Evolutionary conservation across 2,329 filamentous ascomycete genomes (phyloP), one percentile per base, ranked within the genome.

Genomic region (Pyricularia pennisetigena): DNA sequence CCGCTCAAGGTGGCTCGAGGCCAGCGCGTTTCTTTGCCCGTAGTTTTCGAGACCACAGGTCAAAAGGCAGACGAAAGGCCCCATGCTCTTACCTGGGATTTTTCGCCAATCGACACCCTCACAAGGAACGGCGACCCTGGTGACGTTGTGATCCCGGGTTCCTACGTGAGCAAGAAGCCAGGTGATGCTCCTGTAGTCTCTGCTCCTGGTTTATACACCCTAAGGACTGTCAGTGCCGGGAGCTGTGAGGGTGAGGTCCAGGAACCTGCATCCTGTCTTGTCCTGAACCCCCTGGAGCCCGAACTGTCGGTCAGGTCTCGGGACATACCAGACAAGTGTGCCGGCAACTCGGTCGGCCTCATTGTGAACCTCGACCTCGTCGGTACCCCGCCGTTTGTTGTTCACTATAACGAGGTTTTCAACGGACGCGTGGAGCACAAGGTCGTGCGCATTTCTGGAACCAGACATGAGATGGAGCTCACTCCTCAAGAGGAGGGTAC

Each of bases 291-390:
- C 5, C 89, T 95, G 0, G 90, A 97, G 78, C 95, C 95, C 10
- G 87, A 90, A 68, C 78, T 99, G 69, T 83, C 86, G 4, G 82
- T 99, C 66, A 85, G 85, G 35, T 84, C 88, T 7, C 91, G 97
- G 73, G 90, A 93, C 70, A 93, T 99, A 62, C 91, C 92, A 67
- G 95, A 99, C 78, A 97, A 96, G 76, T 99, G 95, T 76, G 94
- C 94, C 49, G 93, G 94, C 65, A 97, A 93, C 74, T 93, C 95
- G 0, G 92, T 99, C 70, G 95, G 95, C 59, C 85, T 99, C 68
- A 87, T 90, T 12, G 92, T 99, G 61, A 91, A 95, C 74, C 81
- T 99, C 66, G 93, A 98, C 75, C 83, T 99, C 57, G 90, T 94
- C 30, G 95, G 95, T 70, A 97, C 93, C 0, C 94, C 96, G 64